A percentile compares a stretch with the other conserved stretches of the same genome.
Conservation (phyloP, 257 asterid species). For the Solanum sitiens region DNA sequence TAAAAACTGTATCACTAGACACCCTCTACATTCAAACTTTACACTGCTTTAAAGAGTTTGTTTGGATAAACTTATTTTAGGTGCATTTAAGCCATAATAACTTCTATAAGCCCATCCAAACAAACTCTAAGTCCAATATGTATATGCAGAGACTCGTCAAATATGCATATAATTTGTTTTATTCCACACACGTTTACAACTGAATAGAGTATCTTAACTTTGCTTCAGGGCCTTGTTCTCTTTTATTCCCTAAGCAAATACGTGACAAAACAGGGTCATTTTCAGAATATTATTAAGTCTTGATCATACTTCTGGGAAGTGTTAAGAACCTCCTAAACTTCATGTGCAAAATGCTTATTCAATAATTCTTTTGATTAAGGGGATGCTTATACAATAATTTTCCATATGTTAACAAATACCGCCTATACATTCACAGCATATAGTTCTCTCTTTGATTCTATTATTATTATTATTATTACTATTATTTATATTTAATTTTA, state of each 20-base stretch:
- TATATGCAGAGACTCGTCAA: background rate
- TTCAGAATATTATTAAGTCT: background rate
- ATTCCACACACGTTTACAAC: background rate
- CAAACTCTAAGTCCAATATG: background rate
- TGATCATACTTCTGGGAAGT: background rate
- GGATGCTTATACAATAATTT: background rate
- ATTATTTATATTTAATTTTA: background rate
- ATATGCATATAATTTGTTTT: background rate
- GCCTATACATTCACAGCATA: background rate
- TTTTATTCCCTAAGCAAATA: background rate
- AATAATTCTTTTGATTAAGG: background rate
- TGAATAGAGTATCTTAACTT: background rate
- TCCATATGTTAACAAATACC: background rate
- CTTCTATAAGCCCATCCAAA: background rate
- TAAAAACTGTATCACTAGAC: background rate
- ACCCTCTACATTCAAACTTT: background rate
- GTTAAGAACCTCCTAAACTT: background rate
- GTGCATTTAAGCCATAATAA: background rate
- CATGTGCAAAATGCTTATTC: background rate
- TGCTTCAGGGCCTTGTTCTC: background rate
- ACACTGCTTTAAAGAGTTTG: background rate
- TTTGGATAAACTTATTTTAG: background rate
- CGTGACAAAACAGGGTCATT: background rate
- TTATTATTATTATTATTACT: no score
- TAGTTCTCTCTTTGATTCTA: background rate